Base-by-base conservation (phyloP, 1,139 yeast species). In the Candida pseudoviswanathii region DNA sequence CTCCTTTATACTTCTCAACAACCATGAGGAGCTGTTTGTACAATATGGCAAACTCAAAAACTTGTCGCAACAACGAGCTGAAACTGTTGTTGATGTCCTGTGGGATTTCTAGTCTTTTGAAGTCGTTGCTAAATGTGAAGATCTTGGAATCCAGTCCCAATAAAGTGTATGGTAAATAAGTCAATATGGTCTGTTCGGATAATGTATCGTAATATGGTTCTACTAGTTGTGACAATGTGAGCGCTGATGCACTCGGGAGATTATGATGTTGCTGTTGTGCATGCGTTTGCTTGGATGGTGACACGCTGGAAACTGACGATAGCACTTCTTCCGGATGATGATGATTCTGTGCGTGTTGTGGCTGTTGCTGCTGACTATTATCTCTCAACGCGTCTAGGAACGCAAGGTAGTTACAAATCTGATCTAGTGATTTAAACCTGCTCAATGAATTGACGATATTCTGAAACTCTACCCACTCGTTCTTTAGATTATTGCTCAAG, bases 21-120 rank as follows among this genome's bases (percentile, higher is more conserved):
- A 64, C 64, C 1, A 54, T 48, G 9, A 65, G 64, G 38, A 89
- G 64, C 48, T 70, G 67, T 50, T 77, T 77, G 66, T 81, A 89
- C 5, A 90, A 68, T 41, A 92, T 66, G 0, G 91, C 95, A 1
- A 90, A 85, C 63, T 92, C 97, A 43, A 87, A 70, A 1, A 89
- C 68, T 45, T 75, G 69, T 49, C 79, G 81, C 33, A 89, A 64
- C 26, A 85, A 58, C 0, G 85, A 83, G 38, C 86, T 74, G 36
- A 81, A 71, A 24, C 92, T 82, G 53, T 78, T 79, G 25, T 84
- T 80, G 9, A 89, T 65, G 34, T 72, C 67, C 0, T 68, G 56
- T 0, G 96, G 91, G 8, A 89, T 63, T 39, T 66, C 68, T 5
- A 70, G 57, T 10, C 71, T 63, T 22, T 58, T 58, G 27, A 60